phyloP scores from a whole-genome alignment of 345 rosid species.

The Aquilaria yunnanensis region DNA sequence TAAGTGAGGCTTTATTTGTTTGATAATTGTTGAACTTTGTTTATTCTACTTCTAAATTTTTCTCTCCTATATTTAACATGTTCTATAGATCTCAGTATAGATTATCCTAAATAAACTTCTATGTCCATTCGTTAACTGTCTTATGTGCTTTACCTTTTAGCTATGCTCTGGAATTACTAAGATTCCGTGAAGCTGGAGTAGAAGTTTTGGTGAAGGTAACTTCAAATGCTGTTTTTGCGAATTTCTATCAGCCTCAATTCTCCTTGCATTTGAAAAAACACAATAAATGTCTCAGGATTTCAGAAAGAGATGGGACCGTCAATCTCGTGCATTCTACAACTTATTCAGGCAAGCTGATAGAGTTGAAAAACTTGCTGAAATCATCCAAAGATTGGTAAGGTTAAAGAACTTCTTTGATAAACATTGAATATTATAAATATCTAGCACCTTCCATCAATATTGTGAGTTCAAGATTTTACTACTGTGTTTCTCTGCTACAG shows the following conservation, averaged over 20 bases:
- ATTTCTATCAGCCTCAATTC: conserved; percentile 1
- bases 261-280: conserved; percentile 5
- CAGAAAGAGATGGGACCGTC: conserved; percentile 92
- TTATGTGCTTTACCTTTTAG: conserved; percentile 34
- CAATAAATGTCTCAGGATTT: conserved; percentile 53
- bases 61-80: neutral
- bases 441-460: neutral
- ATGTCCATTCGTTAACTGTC: conserved; percentile 12
- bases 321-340: conserved; percentile 87
- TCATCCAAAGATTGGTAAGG: conserved; percentile 77
- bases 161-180: conserved; percentile 88
- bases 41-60: conserved; percentile 1
- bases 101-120: too few species aligned
- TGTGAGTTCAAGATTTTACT: neutral
- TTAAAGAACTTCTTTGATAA: neutral
- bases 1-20: conserved; percentile 32
- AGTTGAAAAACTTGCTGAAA: conserved; percentile 84
- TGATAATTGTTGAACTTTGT: neutral
- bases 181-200: conserved; percentile 91
- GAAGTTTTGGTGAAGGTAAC: conserved; percentile 85
- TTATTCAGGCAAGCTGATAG: conserved; percentile 96
- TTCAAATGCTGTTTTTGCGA: conserved; percentile 12
- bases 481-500: conserved; percentile 28
- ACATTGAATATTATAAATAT: neutral
- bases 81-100: too few species aligned